Percentiles rank a stretch among this genome's conserved stretches.
Conservation (phyloP, 2,329 filamentous ascomycete genomes). For the Kalmusia sp. region DNA sequence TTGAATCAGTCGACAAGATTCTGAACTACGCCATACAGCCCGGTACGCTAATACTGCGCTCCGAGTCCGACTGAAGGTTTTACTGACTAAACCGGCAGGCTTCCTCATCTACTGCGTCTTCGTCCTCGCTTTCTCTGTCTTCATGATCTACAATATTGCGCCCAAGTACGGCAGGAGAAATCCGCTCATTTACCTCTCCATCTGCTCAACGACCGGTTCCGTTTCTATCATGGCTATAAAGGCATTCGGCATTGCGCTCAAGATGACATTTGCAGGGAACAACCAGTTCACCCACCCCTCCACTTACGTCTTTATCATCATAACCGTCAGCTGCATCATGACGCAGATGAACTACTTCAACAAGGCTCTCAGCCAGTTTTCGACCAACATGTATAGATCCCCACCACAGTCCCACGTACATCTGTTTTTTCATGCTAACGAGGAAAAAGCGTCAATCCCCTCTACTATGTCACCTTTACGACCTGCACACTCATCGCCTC, state of each 20-base stretch:
- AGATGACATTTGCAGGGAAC: constrained; percentile 89
- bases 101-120: constrained; percentile 86
- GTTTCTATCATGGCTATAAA: constrained; percentile 99
- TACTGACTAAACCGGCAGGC: constrained; percentile 59
- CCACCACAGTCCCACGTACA: too few relatives aligned
- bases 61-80: neutral
- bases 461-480: constrained; percentile 98
- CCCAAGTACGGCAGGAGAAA: constrained; percentile 93
- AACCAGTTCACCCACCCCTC: constrained; percentile 96
- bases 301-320: constrained; percentile 96
- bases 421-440: too few relatives aligned
- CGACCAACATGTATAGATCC: constrained; percentile 84
- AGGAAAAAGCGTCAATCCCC: constrained; percentile 78
- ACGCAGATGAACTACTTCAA: constrained; percentile 99
- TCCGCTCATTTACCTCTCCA: constrained; percentile 93
- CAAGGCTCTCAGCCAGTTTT: constrained; percentile 96
- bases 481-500: constrained; percentile 93
- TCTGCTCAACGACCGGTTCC: constrained; percentile 95
- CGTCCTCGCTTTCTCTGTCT: constrained; percentile 81
- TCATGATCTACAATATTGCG: constrained; percentile 97
- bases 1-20: constrained; percentile 90
- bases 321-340: constrained; percentile 90
- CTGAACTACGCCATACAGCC: constrained; percentile 88
- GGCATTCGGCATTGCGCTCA: constrained; percentile 96
- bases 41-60: constrained; percentile 62